phyloP scores from a whole-genome alignment of 2,329 filamentous ascomycete species.

The Stemphylium lycopersici region DNA sequence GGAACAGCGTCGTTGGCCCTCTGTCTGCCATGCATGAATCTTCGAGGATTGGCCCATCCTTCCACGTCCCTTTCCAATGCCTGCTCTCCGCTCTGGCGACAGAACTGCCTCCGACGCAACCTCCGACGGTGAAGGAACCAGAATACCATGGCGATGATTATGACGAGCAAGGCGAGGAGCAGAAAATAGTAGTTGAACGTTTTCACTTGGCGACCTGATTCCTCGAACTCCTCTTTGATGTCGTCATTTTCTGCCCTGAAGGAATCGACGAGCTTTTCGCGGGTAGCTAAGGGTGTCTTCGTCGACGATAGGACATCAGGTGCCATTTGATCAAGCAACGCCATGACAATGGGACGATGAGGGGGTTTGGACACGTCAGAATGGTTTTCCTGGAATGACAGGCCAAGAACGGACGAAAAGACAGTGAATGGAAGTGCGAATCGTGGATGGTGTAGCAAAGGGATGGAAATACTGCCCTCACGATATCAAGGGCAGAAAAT shows the following conservation, averaged over 20 bases:
- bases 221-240: not conserved
- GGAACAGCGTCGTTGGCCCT: slow-evolving; percentile 24
- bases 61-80: slow-evolving; percentile 48
- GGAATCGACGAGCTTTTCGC: not conserved
- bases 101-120: slow-evolving; percentile 41
- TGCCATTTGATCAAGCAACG: not conserved
- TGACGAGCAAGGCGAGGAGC: slow-evolving; percentile 61
- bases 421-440: not conserved
- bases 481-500: not conserved
- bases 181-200: slow-evolving; percentile 60
- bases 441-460: not conserved
- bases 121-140: slow-evolving; percentile 55
- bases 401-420: too few species aligned
- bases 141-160: slow-evolving; percentile 50
- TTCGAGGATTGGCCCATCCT: slow-evolving; percentile 39
- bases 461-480: not conserved
- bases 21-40: slow-evolving; percentile 38
- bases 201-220: slow-evolving; percentile 6
- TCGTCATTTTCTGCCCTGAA: not conserved
- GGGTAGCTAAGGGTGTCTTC: not conserved
- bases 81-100: slow-evolving; percentile 36
- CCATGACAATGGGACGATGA: not conserved
- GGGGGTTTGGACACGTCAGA: not conserved
- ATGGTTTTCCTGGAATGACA: not conserved
- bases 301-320: not conserved